These are phyloP conservation scores for Xylaria curta DNA, from an alignment of 495 filamentous ascomycete species.

Conservation along the genomic window DNA sequence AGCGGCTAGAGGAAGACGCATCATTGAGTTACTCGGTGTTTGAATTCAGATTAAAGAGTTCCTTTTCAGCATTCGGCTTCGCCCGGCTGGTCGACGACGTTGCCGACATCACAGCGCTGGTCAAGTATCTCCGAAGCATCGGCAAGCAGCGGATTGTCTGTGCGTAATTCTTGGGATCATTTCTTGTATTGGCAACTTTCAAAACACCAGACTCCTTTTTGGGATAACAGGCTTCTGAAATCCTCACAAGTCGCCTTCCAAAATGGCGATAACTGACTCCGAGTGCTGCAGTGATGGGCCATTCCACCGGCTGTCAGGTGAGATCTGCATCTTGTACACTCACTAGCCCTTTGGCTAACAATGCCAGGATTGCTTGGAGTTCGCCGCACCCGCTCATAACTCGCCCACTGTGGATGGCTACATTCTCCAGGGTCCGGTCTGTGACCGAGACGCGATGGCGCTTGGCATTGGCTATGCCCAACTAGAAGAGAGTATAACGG, in stretches of 20 bases:
- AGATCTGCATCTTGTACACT: background rate
- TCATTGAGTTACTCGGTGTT: constrained; percentile 47
- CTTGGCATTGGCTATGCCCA: constrained; percentile 45
- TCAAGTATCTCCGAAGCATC: constrained; percentile 68
- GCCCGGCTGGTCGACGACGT: constrained; percentile 72
- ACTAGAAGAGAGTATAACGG: constrained; percentile 57
- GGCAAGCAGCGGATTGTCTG: constrained; percentile 66
- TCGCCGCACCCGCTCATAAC: constrained; percentile 49
- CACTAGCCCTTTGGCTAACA: background rate
- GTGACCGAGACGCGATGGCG: constrained; percentile 73
- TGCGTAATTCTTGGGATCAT: no score
- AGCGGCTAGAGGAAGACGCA: constrained; percentile 61
- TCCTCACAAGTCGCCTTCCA: no score
- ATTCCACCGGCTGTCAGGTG: constrained; percentile 80
- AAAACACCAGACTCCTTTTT: no score
- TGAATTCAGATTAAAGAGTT: constrained; percentile 51
- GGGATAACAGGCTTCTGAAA: no score
- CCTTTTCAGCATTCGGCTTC: constrained; percentile 77
- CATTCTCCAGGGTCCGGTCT: constrained; percentile 82
- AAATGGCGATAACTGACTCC: no score
- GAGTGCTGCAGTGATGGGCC: constrained; percentile 68
- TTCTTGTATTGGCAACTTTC: no score
- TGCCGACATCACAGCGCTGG: constrained; percentile 71
- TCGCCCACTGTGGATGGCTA: constrained; percentile 72
- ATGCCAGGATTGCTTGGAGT: constrained; percentile 73